Percentiles rank a stretch among this genome's conserved stretches.
These are phyloP conservation scores for Metschnikowia vanudenii DNA, from an alignment of 805 yeast genomes.

Conservation along the genomic window DNA sequence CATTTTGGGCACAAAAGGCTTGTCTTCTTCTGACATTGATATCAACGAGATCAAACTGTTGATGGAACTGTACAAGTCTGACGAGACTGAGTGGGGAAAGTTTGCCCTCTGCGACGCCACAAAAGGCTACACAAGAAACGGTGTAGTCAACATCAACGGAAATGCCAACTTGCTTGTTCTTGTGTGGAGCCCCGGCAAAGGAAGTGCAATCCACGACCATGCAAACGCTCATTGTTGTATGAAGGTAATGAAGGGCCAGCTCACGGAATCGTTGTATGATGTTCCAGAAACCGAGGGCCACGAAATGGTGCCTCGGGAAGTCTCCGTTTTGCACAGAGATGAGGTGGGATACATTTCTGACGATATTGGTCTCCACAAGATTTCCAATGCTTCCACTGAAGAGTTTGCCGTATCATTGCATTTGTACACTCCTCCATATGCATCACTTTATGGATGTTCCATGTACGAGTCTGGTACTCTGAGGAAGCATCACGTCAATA, in stretches of 20 bases:
- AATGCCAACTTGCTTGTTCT: slow-evolving; percentile 65
- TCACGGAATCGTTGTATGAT: slow-evolving; percentile 57
- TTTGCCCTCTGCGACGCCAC: slow-evolving; percentile 55
- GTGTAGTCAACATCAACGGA: slow-evolving; percentile 68
- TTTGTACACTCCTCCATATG: slow-evolving; percentile 76
- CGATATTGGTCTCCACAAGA: slow-evolving; percentile 62
- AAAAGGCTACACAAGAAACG: slow-evolving; percentile 61
- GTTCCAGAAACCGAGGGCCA: slow-evolving; percentile 39
- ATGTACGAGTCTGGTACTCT: slow-evolving; percentile 51
- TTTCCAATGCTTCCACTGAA: slow-evolving; percentile 45
- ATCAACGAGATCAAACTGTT: slow-evolving; percentile 43
- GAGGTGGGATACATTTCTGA: slow-evolving; percentile 67
- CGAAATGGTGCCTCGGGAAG: slow-evolving; percentile 24
- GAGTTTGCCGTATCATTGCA: slow-evolving; percentile 61
- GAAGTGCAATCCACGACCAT: slow-evolving; percentile 70
- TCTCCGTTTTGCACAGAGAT: slow-evolving; percentile 33
- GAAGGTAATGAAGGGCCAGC: slow-evolving; percentile 60
- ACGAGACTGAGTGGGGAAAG: slow-evolving; percentile 54
- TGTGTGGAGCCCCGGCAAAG: slow-evolving; percentile 69
- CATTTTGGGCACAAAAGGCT: slow-evolving; percentile 33
- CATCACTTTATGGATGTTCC: slow-evolving; percentile 55
- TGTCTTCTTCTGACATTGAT: slow-evolving; percentile 51
- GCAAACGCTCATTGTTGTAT: slow-evolving; percentile 76
- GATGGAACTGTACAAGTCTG: slow-evolving; percentile 49
- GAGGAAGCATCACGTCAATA: slow-evolving; percentile 51